phyloP scores from a whole-genome alignment of 73 alveolate genomes.

The Paramecium octaurelia region DNA sequence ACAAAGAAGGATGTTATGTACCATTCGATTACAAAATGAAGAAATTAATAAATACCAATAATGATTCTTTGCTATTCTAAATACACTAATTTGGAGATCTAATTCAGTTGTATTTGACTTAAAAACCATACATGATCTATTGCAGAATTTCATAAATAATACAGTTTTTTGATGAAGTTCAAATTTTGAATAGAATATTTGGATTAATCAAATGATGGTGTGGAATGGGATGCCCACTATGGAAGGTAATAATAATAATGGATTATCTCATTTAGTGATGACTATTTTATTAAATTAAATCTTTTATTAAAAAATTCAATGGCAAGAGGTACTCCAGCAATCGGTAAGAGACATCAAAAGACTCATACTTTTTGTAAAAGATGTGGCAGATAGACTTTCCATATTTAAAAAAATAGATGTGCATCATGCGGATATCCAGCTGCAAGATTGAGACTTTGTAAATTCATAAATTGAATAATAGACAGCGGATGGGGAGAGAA shows the following conservation, averaged over 20 bases:
- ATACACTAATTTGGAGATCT: background rate
- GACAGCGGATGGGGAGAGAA: constrained; percentile 80
- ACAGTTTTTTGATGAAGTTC: no score
- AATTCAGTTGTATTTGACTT: background rate
- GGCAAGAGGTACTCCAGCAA: constrained; percentile 85
- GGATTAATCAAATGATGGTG: background rate
- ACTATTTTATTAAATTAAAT: background rate
- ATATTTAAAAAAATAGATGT: constrained; percentile 76
- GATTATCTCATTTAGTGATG: background rate
- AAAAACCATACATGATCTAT: background rate
- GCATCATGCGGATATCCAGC: constrained; percentile 78
- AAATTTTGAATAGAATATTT: background rate
- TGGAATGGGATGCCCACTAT: background rate
- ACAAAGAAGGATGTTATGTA: no score
- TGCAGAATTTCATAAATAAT: background rate
- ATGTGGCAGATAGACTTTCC: constrained; percentile 78
- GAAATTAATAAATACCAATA: no score
- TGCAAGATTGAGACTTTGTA: constrained; percentile 80
- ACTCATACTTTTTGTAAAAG: constrained; percentile 85
- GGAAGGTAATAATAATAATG: background rate
- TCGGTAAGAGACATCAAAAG: constrained; percentile 77
- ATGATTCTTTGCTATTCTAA: background rate
- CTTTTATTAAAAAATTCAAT: constrained; percentile 54
- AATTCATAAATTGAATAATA: constrained; percentile 29
- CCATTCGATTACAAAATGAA: no score